Percentiles rank a stretch among this genome's conserved stretches.
phyloP scores from a whole-genome alignment of 169 alveolate species.

The Cryptosporidium viatorum region DNA sequence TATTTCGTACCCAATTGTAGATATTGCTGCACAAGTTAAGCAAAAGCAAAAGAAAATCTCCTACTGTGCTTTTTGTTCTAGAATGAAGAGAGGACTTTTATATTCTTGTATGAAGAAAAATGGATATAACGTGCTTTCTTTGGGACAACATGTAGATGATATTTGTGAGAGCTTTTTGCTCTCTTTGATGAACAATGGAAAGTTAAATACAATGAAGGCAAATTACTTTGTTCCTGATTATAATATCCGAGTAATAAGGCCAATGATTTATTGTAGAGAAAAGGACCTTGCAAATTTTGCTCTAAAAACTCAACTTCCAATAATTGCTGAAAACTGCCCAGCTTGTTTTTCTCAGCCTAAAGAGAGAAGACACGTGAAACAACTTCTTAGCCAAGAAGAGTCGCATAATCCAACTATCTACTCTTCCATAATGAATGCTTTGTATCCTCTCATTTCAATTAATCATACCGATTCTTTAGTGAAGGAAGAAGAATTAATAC shows the following conservation, averaged over 20 bases:
- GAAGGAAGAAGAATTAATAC: not conserved
- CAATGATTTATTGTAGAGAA: conserved; percentile 92
- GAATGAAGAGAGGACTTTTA: conserved; percentile 95
- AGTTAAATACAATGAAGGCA: conserved; percentile 93
- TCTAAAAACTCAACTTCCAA: conserved; percentile 86
- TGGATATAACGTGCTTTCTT: conserved; percentile 90
- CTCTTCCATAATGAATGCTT: conserved; percentile 53
- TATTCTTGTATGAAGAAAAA: conserved; percentile 89
- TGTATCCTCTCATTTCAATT: conserved; percentile 44
- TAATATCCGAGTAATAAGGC: conserved; percentile 92
- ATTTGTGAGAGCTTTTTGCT: conserved; percentile 92
- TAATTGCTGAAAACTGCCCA: conserved; percentile 94
- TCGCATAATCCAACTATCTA: conserved; percentile 40
- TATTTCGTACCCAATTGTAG: conserved; percentile 89
- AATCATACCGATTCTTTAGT: conserved; percentile 23
- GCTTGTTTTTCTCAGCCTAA: conserved; percentile 95
- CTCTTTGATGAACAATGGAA: conserved; percentile 92
- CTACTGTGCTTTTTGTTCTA: conserved; percentile 92
- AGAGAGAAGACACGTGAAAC: conserved; percentile 82
- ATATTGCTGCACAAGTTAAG: conserved; percentile 87
- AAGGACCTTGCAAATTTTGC: conserved; percentile 88
- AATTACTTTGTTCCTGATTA: conserved; percentile 88
- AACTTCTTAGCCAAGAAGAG: conserved; percentile 69
- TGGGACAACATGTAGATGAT: conserved; percentile 95
- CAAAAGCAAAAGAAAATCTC: conserved; percentile 82